Base-by-base conservation (phyloP, 1,284 basidiomycete species). In the Inonotus hispidus region DNA sequence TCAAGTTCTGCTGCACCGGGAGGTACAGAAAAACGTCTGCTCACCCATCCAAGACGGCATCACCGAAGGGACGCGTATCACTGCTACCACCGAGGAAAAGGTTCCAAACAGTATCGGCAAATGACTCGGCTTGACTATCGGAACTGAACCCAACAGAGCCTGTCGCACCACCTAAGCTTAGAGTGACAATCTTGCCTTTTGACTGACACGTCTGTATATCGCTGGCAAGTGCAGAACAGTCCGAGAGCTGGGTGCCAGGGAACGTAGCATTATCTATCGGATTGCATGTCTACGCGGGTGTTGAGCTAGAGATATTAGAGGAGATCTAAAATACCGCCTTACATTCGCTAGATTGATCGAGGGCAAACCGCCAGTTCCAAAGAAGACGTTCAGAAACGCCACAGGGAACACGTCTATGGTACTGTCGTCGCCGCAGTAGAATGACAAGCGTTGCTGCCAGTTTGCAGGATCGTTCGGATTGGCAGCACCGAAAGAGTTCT, bases 261-360 rank as follows among this genome's bases (percentile, higher is more conserved):
- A 85, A 87, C 6, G 80, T 81, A 11, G 75, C 70, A 63, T 83
- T 81, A 63, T 81, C 79, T 1, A 73, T 75, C 3, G 78, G 71
- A 66, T 84, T 85, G 71, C 83, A 85, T 6, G 74, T 83, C 82
- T 85, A 62, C 27, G 47, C n/a, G 21, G 52, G 37, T 27, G 16
- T 41, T 47, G 1, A 59, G 21, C 19, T 37, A 41, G 46, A 29
- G 25, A 19, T 37, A 38, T 50, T 2, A 53, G 55, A 16, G 27
- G 35, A 19, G n/a, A 35, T 32, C 8, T 3, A 45, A 32, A 52
- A 14, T 50, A 11, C 37, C 19, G 25, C 49, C 74, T 63, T 65
- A 84, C 83, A 68, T 84, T 88, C 13, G 83, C 84, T 16, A 87
- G 74, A 69, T 88, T 83, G 61, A 87, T 76, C 2, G 78, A 78